Percentiles rank a stretch among this genome's conserved stretches.
These are phyloP conservation scores for Saururus chinensis DNA, from an alignment of 164 flowering plant species.

Conservation along the genomic window DNA sequence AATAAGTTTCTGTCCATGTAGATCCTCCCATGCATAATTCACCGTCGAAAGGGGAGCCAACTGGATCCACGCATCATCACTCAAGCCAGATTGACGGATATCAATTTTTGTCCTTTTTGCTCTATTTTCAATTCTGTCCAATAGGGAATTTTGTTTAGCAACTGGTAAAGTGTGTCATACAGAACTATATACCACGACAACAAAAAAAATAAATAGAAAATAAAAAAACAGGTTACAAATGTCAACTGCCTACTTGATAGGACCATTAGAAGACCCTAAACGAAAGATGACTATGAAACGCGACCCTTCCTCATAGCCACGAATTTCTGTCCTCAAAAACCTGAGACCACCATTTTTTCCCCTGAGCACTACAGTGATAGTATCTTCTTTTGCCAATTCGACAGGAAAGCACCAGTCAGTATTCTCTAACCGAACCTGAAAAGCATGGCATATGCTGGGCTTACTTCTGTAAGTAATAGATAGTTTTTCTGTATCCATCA, in stretches of 20 bases:
- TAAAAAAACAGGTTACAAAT: too few relatives aligned
- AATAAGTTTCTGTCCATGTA: slow-evolving; percentile 65
- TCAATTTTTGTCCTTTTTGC: slow-evolving; percentile 37
- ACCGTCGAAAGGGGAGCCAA: slow-evolving; percentile 63
- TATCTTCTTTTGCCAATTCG: slow-evolving; percentile 71
- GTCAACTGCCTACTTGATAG: slow-evolving; percentile 70
- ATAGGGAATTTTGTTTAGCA: neutral
- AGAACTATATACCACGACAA: neutral
- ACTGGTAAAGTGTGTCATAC: too few relatives aligned
- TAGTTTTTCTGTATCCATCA: neutral
- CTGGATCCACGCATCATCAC: slow-evolving; percentile 61
- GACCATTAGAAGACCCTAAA: slow-evolving; percentile 64
- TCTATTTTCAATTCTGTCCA: slow-evolving; percentile 82
- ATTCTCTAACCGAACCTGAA: slow-evolving; percentile 61
- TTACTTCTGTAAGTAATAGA: neutral
- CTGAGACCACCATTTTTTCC: slow-evolving; percentile 36
- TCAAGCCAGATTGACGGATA: slow-evolving; percentile 76
- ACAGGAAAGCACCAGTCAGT: slow-evolving; percentile 91
- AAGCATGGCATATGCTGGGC: neutral
- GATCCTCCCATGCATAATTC: slow-evolving; percentile 87
- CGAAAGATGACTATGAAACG: slow-evolving; percentile 89
- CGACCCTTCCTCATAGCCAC: slow-evolving; percentile 98
- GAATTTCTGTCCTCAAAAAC: slow-evolving; percentile 68
- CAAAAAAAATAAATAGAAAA: neutral
- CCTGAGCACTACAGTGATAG: slow-evolving; percentile 53